Conservation (phyloP, 768 basidiomycete species). For the Panaeolus papilionaceus region DNA sequence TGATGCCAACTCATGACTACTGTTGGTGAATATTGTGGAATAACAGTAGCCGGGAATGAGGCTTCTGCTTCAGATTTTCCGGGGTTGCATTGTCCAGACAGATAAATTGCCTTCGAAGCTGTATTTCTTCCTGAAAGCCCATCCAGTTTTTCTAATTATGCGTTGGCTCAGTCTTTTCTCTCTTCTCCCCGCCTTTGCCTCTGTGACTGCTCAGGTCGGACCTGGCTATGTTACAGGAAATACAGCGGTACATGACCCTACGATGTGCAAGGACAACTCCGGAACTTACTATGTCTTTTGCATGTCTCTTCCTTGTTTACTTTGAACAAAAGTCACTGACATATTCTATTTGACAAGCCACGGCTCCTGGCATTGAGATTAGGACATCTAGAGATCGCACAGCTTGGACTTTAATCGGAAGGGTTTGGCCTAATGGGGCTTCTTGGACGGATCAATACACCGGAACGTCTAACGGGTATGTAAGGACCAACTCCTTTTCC, state of each 20-base stretch:
- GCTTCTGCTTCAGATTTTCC: slow-evolving; percentile 6
- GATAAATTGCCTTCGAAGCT: background rate
- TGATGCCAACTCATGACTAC: background rate
- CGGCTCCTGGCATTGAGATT: slow-evolving; percentile 54
- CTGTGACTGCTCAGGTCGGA: slow-evolving; percentile 37
- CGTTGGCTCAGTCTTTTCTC: slow-evolving; percentile 23
- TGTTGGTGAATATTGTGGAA: background rate
- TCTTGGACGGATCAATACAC: slow-evolving; percentile 57
- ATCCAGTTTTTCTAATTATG: slow-evolving; percentile 31
- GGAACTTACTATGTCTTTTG: slow-evolving; percentile 58
- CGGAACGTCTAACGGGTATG: slow-evolving; percentile 50
- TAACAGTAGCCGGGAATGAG: background rate
- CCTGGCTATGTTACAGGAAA: slow-evolving; percentile 47
- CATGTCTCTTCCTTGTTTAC: slow-evolving; percentile 32
- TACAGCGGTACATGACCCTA: slow-evolving; percentile 53
- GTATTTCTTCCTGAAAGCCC: slow-evolving; percentile 45
- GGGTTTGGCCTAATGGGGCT: slow-evolving; percentile 57
- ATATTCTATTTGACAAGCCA: slow-evolving; percentile 34
- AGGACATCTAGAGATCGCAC: slow-evolving; percentile 54
- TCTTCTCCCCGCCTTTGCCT: slow-evolving; percentile 24
- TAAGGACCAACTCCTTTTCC: background rate
- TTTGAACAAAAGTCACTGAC: background rate
- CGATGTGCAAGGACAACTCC: slow-evolving; percentile 53
- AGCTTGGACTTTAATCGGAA: slow-evolving; percentile 51
- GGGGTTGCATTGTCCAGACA: background rate